Evolutionary conservation across 768 basidiomycete genomes (phyloP).

Genomic region (Cubamyces sp.): DNA sequence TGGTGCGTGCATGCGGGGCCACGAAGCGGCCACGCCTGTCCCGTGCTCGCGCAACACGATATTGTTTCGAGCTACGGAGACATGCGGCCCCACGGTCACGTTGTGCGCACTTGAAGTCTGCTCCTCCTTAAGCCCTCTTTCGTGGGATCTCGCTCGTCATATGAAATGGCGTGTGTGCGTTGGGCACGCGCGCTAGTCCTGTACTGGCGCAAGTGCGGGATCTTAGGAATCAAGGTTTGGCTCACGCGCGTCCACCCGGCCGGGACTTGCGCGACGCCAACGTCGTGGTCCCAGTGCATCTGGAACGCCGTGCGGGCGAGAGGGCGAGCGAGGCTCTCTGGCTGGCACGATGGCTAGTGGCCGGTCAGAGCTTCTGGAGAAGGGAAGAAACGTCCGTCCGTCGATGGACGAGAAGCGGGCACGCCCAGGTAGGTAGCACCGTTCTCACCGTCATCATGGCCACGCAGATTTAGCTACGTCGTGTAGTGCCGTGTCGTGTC

Average conservation of each 20-base stretch:
- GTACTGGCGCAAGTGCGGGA: no score
- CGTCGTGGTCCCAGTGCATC: not conserved
- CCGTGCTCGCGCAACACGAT: not conserved
- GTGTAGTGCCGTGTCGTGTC: no score
- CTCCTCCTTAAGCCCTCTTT: no score
- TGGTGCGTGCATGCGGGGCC: not conserved
- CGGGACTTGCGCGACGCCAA: slow-evolving; percentile 7
- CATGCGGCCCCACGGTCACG: slow-evolving; percentile 15
- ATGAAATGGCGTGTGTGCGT: no score
- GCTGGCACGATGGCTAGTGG: not conserved
- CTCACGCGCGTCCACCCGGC: slow-evolving; percentile 7
- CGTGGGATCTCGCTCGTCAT: no score
- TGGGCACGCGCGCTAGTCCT: no score
- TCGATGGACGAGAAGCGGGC: not conserved
- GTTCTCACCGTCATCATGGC: slow-evolving; percentile 14
- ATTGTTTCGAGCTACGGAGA: not conserved
- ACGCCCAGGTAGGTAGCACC: not conserved
- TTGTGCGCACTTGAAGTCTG: not conserved
- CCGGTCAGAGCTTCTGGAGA: not conserved
- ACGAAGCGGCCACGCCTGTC: slow-evolving; percentile 1
- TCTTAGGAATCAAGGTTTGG: not conserved
- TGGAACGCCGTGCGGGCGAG: not conserved
- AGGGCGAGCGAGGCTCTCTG: not conserved
- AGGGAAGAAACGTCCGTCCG: not conserved
- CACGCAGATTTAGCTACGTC: not conserved